Conservation (phyloP, 257 asterid species). For the Solanum rostratum region DNA sequence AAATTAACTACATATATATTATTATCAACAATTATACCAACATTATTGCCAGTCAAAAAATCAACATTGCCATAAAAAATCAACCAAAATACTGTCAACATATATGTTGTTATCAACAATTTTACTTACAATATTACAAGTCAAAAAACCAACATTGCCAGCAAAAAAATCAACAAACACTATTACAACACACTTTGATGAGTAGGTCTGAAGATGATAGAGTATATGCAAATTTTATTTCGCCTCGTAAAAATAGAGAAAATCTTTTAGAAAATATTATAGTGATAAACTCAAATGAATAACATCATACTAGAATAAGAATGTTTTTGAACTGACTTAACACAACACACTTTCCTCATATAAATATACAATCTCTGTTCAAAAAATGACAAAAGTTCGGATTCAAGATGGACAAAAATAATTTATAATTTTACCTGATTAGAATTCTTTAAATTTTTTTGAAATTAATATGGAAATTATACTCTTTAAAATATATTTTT, state of each 20-base stretch:
- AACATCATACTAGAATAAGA: not conserved
- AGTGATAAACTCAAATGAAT: not conserved
- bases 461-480: not conserved
- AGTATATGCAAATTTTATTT: not conserved
- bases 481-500: not conserved
- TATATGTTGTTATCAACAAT: too few species aligned
- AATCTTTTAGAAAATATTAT: not conserved
- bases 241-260: fast-evolving
- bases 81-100: too few species aligned
- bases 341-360: not conserved
- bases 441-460: not conserved
- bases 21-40: too few species aligned
- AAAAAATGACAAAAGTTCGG: not conserved
- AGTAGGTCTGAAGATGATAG: not conserved
- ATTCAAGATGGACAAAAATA: not conserved
- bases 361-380: not conserved
- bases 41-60: too few species aligned
- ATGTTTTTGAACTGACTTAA: not conserved
- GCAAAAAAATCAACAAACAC: too few species aligned
- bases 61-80: too few species aligned
- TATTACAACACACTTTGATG: too few species aligned
- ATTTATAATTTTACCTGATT: not conserved
- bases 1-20: too few species aligned
- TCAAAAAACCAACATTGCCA: too few species aligned
- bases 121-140: too few species aligned